Percentiles rank a stretch among this genome's conserved stretches.
Conservation (phyloP, 1,284 basidiomycete species). For the Ustilago hordei region DNA sequence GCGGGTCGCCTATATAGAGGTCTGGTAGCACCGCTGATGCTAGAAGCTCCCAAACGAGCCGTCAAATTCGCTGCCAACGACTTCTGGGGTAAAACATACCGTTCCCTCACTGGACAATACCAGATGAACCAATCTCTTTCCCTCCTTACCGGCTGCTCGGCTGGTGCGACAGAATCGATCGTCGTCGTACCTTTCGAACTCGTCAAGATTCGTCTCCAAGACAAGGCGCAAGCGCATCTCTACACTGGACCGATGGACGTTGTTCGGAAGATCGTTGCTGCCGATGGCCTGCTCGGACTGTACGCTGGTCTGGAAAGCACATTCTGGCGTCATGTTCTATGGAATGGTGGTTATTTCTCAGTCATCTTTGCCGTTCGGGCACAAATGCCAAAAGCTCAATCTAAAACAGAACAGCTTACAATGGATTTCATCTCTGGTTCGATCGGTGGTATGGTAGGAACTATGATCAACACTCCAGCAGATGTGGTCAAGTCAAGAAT, state of each 20-base stretch:
- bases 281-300: slow-evolving; percentile 87
- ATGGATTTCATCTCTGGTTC: slow-evolving; percentile 94
- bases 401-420: slow-evolving; percentile 77
- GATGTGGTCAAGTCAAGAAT: slow-evolving; percentile 97
- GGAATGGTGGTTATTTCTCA: slow-evolving; percentile 76
- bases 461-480: slow-evolving; percentile 81
- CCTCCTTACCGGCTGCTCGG: slow-evolving; percentile 88
- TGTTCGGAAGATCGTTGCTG: slow-evolving; percentile 86
- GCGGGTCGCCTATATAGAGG: slow-evolving; percentile 89
- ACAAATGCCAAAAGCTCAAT: slow-evolving; percentile 81
- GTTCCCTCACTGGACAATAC: slow-evolving; percentile 75
- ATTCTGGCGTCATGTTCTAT: slow-evolving; percentile 65
- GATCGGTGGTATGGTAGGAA: slow-evolving; percentile 89
- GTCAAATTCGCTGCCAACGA: slow-evolving; percentile 93
- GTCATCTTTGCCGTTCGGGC: slow-evolving; percentile 85
- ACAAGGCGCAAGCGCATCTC: slow-evolving; percentile 83
- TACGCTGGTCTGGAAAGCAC: slow-evolving; percentile 73
- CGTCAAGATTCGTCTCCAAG: slow-evolving; percentile 89
- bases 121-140: slow-evolving; percentile 91
- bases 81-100: slow-evolving; percentile 79
- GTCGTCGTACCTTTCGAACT: slow-evolving; percentile 98
- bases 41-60: slow-evolving; percentile 98
- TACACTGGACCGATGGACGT: slow-evolving; percentile 95
- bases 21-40: slow-evolving; percentile 89
- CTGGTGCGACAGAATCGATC: slow-evolving; percentile 92